Evolutionary conservation across 345 rosid genomes (phyloP).

Genomic region (Rhizophora apiculata): DNA sequence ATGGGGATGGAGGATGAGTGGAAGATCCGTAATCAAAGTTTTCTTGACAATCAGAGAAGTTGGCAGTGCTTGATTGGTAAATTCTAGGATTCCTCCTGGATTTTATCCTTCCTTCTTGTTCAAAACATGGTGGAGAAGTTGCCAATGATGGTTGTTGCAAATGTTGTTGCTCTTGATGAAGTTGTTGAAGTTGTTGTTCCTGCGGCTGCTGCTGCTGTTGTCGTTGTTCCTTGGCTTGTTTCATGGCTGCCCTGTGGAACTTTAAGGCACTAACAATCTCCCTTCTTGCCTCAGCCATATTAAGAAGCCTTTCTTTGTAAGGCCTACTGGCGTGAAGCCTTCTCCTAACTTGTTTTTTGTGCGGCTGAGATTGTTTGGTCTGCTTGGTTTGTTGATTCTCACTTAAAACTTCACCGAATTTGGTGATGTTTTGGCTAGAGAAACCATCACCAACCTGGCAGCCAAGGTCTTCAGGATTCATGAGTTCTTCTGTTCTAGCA

Average conservation of each 20-base stretch:
- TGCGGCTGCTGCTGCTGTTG: constrained; percentile 28
- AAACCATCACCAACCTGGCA: constrained; percentile 27
- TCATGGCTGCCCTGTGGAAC: constrained; percentile 90
- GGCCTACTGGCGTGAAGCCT: constrained; percentile 93
- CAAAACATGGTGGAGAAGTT: constrained; percentile 29
- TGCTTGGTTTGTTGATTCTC: constrained; percentile 29
- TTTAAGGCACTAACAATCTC: constrained; percentile 94
- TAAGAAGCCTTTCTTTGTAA: constrained; percentile 88
- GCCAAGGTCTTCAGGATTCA: constrained; percentile 35
- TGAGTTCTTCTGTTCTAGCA: constrained; percentile 49
- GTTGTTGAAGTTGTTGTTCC: constrained; percentile 4
- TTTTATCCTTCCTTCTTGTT: constrained; percentile 42
- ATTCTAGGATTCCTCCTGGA: constrained; percentile 49
- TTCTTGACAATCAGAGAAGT: constrained; percentile 31
- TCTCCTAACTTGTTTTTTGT: constrained; percentile 90
- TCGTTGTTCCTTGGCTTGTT: constrained; percentile 57
- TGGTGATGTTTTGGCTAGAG: constrained; percentile 30
- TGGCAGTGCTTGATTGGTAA: constrained; percentile 40
- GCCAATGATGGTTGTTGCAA: constrained; percentile 20
- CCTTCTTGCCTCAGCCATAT: constrained; percentile 97
- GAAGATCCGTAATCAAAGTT: constrained; percentile 25
- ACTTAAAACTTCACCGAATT: constrained; percentile 24
- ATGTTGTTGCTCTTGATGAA: constrained; percentile 5
- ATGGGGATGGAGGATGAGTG: constrained; percentile 29
- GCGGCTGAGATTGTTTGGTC: constrained; percentile 51